These are phyloP conservation scores for Torulaspora quercuum DNA, from an alignment of 805 yeast species.

Conservation along the genomic window DNA sequence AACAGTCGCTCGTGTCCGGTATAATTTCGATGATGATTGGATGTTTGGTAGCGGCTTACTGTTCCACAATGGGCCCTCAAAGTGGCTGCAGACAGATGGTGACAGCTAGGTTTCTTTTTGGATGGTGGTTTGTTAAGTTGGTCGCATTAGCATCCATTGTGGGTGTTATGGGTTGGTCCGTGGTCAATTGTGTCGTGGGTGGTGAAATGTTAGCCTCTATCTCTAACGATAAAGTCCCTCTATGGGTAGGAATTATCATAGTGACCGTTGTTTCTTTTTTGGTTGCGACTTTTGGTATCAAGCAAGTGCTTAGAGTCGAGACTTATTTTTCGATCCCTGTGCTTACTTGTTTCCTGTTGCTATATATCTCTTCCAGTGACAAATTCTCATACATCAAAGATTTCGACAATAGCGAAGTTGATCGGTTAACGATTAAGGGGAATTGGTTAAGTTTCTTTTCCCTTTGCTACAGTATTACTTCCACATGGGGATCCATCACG, in stretches of 20 bases:
- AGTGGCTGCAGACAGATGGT: conserved; percentile 91
- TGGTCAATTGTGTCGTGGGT: conserved; percentile 83
- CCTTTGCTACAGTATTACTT: conserved; percentile 69
- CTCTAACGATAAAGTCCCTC: conserved; percentile 61
- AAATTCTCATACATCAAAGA: conserved; percentile 38
- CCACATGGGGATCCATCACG: conserved; percentile 88
- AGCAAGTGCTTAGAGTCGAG: conserved; percentile 65
- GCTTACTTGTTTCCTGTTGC: conserved; percentile 57
- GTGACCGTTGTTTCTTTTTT: conserved; percentile 60
- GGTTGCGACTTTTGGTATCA: conserved; percentile 76
- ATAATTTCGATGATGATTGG: conserved; percentile 64
- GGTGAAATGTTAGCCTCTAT: conserved; percentile 75
- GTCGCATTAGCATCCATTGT: conserved; percentile 67
- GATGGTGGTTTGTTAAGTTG: conserved; percentile 79
- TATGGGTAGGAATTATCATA: conserved; percentile 71
- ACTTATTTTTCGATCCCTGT: conserved; percentile 67
- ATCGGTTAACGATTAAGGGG: conserved; percentile 50
- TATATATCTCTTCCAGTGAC: conserved; percentile 60
- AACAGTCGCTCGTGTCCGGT: conserved; percentile 60
- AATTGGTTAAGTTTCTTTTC: conserved; percentile 70
- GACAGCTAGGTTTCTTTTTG: conserved; percentile 72
- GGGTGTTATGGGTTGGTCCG: conserved; percentile 91
- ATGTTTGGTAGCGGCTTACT: conserved; percentile 73
- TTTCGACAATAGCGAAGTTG: conserved; percentile 36
- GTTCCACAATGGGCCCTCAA: conserved; percentile 83